phyloP scores from a whole-genome alignment of 176 grass and related monocot species.

The Themeda triandra region DNA sequence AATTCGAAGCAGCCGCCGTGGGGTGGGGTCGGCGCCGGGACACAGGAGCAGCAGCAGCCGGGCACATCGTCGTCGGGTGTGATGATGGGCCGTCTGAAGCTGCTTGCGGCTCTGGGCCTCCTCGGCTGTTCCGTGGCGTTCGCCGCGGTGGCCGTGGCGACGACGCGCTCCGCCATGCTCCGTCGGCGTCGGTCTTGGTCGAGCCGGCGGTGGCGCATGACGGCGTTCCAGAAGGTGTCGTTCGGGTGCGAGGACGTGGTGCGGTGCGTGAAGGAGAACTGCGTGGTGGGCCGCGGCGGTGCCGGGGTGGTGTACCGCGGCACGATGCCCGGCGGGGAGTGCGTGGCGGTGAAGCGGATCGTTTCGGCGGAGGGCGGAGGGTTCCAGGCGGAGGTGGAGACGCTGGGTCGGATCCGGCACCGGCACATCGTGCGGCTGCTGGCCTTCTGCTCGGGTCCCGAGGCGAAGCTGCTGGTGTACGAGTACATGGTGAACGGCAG shows the following conservation, averaged over 20 bases:
- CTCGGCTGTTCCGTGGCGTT: slow-evolving; percentile 65
- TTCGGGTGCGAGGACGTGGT: slow-evolving; percentile 68
- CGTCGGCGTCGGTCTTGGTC: not conserved
- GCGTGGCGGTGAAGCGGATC: slow-evolving; percentile 70
- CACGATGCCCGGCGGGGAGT: slow-evolving; percentile 56
- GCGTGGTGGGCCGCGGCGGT: slow-evolving; percentile 66
- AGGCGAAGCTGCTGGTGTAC: slow-evolving; percentile 67
- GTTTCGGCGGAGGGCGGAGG: slow-evolving; percentile 49
- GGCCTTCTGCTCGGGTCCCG: slow-evolving; percentile 39
- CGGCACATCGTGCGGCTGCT: slow-evolving; percentile 74
- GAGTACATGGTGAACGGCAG: slow-evolving; percentile 79
- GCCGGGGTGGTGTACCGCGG: slow-evolving; percentile 77
- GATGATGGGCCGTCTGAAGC: slow-evolving; percentile 25
- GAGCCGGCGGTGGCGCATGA: slow-evolving; percentile 49
- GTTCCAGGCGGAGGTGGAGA: slow-evolving; percentile 74
- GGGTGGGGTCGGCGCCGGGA: not conserved
- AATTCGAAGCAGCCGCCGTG: no score
- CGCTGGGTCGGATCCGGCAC: slow-evolving; percentile 72
- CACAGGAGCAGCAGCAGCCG: not conserved
- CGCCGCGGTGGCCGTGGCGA: slow-evolving; percentile 47
- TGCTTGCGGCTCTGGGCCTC: slow-evolving; percentile 60
- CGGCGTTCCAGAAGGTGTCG: slow-evolving; percentile 74
- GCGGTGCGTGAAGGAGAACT: slow-evolving; percentile 67
- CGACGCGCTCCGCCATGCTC: slow-evolving; percentile 59
- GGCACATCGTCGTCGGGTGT: no score